phyloP scores from a whole-genome alignment of 2,329 filamentous ascomycete genomes.

The Scortechinia acanthostroma region DNA sequence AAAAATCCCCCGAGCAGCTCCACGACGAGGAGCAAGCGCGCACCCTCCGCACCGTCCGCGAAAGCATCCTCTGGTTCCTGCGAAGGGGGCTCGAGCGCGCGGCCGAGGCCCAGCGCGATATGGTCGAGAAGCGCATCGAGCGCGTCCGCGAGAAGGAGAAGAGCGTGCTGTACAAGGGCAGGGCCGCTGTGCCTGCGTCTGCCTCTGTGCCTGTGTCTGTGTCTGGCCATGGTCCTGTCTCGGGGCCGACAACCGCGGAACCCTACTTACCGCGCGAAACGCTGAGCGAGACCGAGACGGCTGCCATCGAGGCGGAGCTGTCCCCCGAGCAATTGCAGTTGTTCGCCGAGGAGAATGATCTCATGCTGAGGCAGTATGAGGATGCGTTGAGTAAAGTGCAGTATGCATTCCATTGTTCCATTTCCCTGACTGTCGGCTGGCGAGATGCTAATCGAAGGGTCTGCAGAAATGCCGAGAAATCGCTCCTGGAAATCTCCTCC shows the following conservation, averaged over 20 bases:
- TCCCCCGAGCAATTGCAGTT: conserved; percentile 1
- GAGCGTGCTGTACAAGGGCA: neutral
- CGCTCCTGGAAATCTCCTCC: neutral
- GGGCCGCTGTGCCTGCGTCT: neutral
- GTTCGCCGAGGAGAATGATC: conserved; percentile 1
- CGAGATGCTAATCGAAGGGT: neutral
- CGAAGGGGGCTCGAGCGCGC: neutral
- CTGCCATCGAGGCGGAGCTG: neutral
- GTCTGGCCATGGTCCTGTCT: neutral
- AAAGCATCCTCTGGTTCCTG: neutral
- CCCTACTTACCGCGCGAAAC: no score
- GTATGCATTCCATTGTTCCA: neutral
- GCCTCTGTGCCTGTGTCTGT: neutral
- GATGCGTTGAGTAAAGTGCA: neutral
- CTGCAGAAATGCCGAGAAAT: conserved; percentile 1
- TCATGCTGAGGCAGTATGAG: neutral
- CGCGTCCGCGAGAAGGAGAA: neutral
- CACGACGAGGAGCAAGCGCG: neutral
- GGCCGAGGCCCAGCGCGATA: neutral
- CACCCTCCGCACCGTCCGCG: neutral
- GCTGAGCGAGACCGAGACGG: neutral
- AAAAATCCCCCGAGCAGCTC: neutral
- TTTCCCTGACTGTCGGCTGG: neutral
- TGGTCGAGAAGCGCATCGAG: neutral
- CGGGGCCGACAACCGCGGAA: neutral